Evolutionary conservation across 2,329 filamentous ascomycete species (phyloP), one percentile per base, ranked within the genome.

Genomic region (Fusarium citri): DNA sequence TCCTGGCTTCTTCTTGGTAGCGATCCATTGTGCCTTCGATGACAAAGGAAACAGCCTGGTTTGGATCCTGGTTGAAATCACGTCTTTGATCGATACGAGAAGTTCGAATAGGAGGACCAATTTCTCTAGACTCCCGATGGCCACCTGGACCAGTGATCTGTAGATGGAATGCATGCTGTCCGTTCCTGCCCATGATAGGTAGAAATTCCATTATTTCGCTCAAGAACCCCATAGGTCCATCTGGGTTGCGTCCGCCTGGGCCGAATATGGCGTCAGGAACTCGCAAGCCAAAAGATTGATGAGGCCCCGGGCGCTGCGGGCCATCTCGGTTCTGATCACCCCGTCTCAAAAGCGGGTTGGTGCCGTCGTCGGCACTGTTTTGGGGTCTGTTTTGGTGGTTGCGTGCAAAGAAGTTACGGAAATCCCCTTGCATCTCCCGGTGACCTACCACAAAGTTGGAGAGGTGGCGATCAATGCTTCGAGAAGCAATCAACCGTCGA

Each of bases 1-100:
- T 90, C 68, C 91, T 90, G 11, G 94, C 91, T 79, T 98, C 97
- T 76, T 98, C 94, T 76, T 92, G 89, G 91, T 97, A 99, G 66
- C 96, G 91, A 55, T 87, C 86, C 58, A 87, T 84, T 2, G 96
- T 98, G 11, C 88, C 85, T 40, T 89, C 88, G 11, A 93, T 85
- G 22, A 86, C 83, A 78, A 98, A 98, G 5, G 89, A 84, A 26
- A 94, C 90, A 15, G 93, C 91, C 72, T 92, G 91, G n/a, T 88
- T 84, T 15, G 91, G 91, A 60, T 93, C 91, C 74, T 86, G 81
- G 69, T 82, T 78, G 40, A 80, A 72, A 20, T 87, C 85, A 15
- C 85, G 82, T 25, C 87, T 84, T 41, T 80, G 78, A 22, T 88
- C 86, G 22, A 78, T 76, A n/a, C 85, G 79, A 11, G 79, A 72